phyloP scores from a whole-genome alignment of 768 basidiomycete species.

The Naganishia antarctica region DNA sequence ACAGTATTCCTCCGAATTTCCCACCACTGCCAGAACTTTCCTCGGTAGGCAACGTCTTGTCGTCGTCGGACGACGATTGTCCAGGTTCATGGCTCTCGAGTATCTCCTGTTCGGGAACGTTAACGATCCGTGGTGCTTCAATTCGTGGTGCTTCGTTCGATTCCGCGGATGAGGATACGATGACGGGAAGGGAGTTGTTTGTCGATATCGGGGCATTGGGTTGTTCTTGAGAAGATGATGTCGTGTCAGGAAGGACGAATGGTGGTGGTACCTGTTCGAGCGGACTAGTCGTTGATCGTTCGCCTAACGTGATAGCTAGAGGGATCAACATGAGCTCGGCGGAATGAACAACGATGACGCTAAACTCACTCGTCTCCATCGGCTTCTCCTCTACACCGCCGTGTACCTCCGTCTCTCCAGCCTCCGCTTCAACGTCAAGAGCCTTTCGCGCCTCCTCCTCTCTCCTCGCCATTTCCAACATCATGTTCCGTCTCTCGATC shows the following conservation, averaged over 20 bases:
- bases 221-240: not conserved
- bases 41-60: not conserved
- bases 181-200: not conserved
- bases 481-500: not conserved
- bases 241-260: slow-evolving; percentile 1
- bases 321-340: slow-evolving; percentile 42
- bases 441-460: slow-evolving; percentile 59
- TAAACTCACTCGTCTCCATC: slow-evolving; percentile 53
- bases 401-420: not conserved
- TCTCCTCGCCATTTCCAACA: not conserved
- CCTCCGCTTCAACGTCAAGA: slow-evolving; percentile 40
- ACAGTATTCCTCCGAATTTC: not conserved
- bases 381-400: too few species aligned
- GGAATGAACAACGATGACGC: not conserved
- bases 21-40: not conserved
- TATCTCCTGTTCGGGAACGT: not conserved
- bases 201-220: not conserved
- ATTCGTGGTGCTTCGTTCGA: slow-evolving; percentile 3
- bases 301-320: slow-evolving; percentile 6
- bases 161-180: slow-evolving; percentile 18
- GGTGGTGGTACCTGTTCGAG: slow-evolving; percentile 2
- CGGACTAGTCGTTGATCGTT: not conserved
- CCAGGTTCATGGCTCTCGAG: not conserved
- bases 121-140: slow-evolving; percentile 5
- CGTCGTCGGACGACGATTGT: not conserved